phyloP scores from a whole-genome alignment of 805 yeast genomes.

The Wickerhamiella allomyrinae region DNA sequence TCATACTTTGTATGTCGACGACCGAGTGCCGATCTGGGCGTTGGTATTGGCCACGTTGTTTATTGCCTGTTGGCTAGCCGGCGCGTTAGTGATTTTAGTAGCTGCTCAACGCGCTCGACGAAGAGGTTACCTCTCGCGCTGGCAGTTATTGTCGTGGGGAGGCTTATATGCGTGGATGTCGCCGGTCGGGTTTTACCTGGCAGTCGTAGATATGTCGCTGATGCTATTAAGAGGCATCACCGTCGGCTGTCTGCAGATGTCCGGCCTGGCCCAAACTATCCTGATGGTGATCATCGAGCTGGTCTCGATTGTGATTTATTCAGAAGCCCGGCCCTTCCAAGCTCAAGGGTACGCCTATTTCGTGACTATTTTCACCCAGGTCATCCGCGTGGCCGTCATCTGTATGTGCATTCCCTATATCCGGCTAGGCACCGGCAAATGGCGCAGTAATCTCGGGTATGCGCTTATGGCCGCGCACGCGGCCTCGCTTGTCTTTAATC shows the following conservation, averaged over 20 bases:
- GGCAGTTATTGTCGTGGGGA: neutral
- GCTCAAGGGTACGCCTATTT: slow-evolving; percentile 1
- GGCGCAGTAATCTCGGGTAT: neutral
- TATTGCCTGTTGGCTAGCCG: neutral
- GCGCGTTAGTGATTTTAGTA: neutral
- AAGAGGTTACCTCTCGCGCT: neutral
- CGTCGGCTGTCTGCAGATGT: neutral
- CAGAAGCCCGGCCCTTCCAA: neutral
- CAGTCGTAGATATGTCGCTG: neutral
- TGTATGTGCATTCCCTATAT: neutral
- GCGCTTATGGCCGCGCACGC: neutral
- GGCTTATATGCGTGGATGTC: neutral
- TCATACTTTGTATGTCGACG: neutral
- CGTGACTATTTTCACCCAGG: neutral
- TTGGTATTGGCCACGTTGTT: neutral
- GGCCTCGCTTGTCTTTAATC: neutral
- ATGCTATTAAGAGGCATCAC: neutral
- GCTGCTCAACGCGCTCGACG: neutral
- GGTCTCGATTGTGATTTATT: neutral
- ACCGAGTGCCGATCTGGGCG: neutral
- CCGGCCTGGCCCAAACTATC: neutral
- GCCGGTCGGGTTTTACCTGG: neutral
- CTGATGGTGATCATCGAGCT: neutral
- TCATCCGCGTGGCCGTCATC: neutral
- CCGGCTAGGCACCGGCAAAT: neutral